Base-by-base conservation (phyloP, 768 basidiomycete genomes). In the Termitomyces sp. region DNA sequence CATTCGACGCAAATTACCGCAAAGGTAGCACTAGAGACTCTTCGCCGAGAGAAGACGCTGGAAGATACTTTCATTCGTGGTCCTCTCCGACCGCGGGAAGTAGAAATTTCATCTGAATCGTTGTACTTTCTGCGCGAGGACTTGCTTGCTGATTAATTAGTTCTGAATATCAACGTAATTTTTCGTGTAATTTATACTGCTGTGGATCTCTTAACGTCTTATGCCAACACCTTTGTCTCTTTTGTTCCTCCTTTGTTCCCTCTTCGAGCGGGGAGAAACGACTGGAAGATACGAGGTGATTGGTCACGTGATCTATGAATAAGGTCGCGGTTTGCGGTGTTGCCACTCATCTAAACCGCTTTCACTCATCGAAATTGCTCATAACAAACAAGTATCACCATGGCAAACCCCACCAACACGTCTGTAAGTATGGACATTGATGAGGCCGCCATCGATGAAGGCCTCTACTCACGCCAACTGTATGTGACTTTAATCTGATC, bases 391-490 rank as follows among this genome's bases (percentile, higher is more conserved):
- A 29, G 43, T 41, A 58, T 53, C 40, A 63, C 35, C 40, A 79
- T 78, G 77, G 62, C 73, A 39, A 70, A 73, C 50, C 62, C 67
- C 16, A 67, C 73, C 20, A 75, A 73, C 57, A 62, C 73, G 29
- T 71, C 68, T 54, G 68, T 69, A 31, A 81, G 81, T 60, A 93
- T 93, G 90, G 90, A 93, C 58, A 80, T 92, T 60, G 90, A 93
- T 69, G 91, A 92, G 70, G 78, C 86, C 32, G 81, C 88, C 54
- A 94, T 95, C 73, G 93, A 95, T 72, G 94, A 95, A 74, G 91
- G 92, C 47, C 77, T 96, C 45, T 95, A 96, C 73, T 94, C 92
- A 61, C 88, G 93, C 63, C 93, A 95, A 76, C 75, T 96, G 89
- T 93, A 71, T 79, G 91, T 49, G 38, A 39, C 50, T 46, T 36